Evolutionary conservation across 2,329 filamentous ascomycete species (phyloP).

Genomic region (Nigrospora oryzae): DNA sequence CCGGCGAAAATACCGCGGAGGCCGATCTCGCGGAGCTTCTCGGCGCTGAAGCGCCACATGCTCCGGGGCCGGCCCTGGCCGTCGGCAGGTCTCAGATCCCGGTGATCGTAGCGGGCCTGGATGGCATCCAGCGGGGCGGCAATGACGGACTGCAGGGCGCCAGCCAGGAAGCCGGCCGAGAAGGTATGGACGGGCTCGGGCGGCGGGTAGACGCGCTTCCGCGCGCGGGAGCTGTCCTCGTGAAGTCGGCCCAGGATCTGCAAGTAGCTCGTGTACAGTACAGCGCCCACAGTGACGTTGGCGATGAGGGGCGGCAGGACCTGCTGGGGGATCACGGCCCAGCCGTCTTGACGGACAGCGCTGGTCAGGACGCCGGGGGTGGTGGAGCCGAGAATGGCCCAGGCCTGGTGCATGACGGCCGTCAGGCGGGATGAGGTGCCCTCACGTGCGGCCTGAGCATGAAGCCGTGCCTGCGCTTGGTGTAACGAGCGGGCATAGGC

Average conservation of each 20-base stretch:
- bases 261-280: slow-evolving; percentile 69
- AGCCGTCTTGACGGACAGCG: slow-evolving; percentile 62
- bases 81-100: slow-evolving; percentile 33
- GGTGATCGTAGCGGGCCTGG: slow-evolving; percentile 61
- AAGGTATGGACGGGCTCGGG: slow-evolving; percentile 57
- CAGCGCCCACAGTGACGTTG: slow-evolving; percentile 65
- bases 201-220: slow-evolving; percentile 62
- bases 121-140: slow-evolving; percentile 71
- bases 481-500: slow-evolving; percentile 48
- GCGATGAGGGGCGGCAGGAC: slow-evolving; percentile 69
- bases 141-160: slow-evolving; percentile 59
- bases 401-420: slow-evolving; percentile 28
- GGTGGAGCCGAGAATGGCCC: slow-evolving; percentile 49
- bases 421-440: slow-evolving; percentile 22
- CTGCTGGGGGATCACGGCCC: slow-evolving; percentile 66
- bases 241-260: slow-evolving; percentile 60
- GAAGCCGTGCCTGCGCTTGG: slow-evolving; percentile 28
- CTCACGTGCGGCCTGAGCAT: slow-evolving; percentile 19
- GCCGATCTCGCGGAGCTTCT: slow-evolving; percentile 65
- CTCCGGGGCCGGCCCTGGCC: slow-evolving; percentile 39
- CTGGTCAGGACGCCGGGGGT: slow-evolving; percentile 62
- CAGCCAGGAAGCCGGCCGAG: slow-evolving; percentile 60
- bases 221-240: slow-evolving; percentile 48
- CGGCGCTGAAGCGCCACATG: slow-evolving; percentile 65
- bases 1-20: slow-evolving; percentile 65